These are phyloP conservation scores for Aureobasidium sp. DNA, from an alignment of 2,329 filamentous ascomycete genomes.

Conservation along the genomic window DNA sequence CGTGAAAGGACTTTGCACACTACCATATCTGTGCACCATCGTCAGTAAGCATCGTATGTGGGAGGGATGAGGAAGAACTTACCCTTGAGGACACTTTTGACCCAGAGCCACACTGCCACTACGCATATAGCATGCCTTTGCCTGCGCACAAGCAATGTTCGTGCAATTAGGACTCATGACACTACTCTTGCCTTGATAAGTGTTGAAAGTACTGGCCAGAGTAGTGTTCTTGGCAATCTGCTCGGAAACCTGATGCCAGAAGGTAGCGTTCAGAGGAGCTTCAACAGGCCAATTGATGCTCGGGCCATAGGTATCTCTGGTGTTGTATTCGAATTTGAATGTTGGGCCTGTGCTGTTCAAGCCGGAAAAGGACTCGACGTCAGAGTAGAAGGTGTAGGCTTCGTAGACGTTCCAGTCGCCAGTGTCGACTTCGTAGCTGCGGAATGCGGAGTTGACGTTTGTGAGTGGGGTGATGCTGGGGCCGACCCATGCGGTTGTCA, in stretches of 20 bases:
- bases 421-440: slow-evolving; percentile 49
- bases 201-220: slow-evolving; percentile 45
- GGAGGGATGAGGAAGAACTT: slow-evolving; percentile 18
- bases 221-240: slow-evolving; percentile 45
- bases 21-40: slow-evolving; percentile 25
- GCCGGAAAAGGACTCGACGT: slow-evolving; percentile 38
- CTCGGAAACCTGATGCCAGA: slow-evolving; percentile 51
- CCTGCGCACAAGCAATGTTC: slow-evolving; percentile 41
- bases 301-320: slow-evolving; percentile 41
- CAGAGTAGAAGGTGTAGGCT: slow-evolving; percentile 46
- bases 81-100: slow-evolving; percentile 43
- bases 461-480: slow-evolving; percentile 47
- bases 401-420: slow-evolving; percentile 46
- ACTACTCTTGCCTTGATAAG: slow-evolving; percentile 45
- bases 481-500: slow-evolving; percentile 45
- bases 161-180: slow-evolving; percentile 45
- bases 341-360: slow-evolving; percentile 38
- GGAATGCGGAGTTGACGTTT: slow-evolving; percentile 46
- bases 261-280: slow-evolving; percentile 50
- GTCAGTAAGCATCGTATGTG: not conserved
- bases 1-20: slow-evolving; percentile 34
- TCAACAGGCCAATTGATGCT: slow-evolving; percentile 37
- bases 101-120: slow-evolving; percentile 47
- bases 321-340: slow-evolving; percentile 44
- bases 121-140: slow-evolving; percentile 53